phyloP scores from a whole-genome alignment of 257 asterid genomes.

The Capsicum pubescens region DNA sequence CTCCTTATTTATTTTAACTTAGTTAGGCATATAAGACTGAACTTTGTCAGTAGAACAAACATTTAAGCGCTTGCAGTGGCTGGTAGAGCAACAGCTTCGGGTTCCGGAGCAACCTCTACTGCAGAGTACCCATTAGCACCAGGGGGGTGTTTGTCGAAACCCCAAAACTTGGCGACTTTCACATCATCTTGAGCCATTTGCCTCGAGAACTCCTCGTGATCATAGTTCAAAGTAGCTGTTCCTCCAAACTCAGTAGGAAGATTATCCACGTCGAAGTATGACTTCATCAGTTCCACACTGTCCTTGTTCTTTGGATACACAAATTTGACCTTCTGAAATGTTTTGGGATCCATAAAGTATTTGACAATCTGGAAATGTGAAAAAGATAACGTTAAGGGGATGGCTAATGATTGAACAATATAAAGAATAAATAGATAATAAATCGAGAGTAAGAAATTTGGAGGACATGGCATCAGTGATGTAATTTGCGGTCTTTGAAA shows the following conservation, averaged over 20 bases:
- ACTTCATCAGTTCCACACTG: conserved; percentile 80
- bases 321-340: conserved; percentile 91
- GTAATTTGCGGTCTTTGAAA: neutral
- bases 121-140: conserved; percentile 42
- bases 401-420: neutral
- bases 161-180: conserved; percentile 76
- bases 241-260: conserved; percentile 96
- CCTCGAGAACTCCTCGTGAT: conserved; percentile 87
- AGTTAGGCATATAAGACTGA: conserved; percentile 4
- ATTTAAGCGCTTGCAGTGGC: conserved; percentile 27
- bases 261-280: conserved; percentile 81
- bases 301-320: conserved; percentile 93
- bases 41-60: conserved; percentile 1
- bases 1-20: conserved; percentile 12
- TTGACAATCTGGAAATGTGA: conserved; percentile 74
- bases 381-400: neutral
- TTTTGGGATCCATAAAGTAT: conserved; percentile 83
- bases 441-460: no score
- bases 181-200: conserved; percentile 83
- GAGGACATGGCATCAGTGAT: neutral
- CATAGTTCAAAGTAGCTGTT: conserved; percentile 75
- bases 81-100: conserved; percentile 50
- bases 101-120: conserved; percentile 80
- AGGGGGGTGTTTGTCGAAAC: conserved; percentile 55
- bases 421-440: no score